These are phyloP conservation scores for Forsythia suspensa DNA, from an alignment of 257 asterid species.

Conservation along the genomic window DNA sequence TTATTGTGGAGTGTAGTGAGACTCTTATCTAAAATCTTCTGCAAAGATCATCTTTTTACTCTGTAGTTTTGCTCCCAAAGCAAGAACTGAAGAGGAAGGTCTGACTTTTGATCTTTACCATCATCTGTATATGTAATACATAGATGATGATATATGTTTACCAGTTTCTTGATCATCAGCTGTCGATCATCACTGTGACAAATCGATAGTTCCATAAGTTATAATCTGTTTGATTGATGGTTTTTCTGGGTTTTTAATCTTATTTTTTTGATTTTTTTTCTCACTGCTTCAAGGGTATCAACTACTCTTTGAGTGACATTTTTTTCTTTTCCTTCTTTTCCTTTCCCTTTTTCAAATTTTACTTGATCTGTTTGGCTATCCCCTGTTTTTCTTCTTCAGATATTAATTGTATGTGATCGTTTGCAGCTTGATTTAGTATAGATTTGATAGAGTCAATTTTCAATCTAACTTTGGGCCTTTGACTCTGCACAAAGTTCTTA, in stretches of 20 bases:
- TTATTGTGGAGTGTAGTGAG: neutral
- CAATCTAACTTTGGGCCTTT: neutral
- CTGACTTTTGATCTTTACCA: conserved; percentile 5
- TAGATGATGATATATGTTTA: neutral
- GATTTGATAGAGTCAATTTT: neutral
- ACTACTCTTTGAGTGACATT: neutral
- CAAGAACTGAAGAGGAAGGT: conserved; percentile 25
- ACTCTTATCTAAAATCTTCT: neutral
- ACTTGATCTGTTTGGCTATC: neutral
- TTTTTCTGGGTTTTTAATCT: neutral
- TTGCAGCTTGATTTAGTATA: neutral
- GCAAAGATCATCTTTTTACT: neutral
- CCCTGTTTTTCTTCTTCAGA: neutral
- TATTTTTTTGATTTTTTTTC: neutral
- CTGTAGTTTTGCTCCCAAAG: conserved; percentile 16
- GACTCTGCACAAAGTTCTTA: neutral
- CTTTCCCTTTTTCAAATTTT: neutral
- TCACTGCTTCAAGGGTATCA: neutral
- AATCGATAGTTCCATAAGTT: neutral
- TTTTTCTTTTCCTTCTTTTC: too few relatives aligned
- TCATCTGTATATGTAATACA: neutral
- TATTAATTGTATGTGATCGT: neutral
- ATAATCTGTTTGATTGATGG: neutral
- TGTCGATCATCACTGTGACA: neutral
- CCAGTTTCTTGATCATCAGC: conserved; percentile 21